Base-by-base conservation (phyloP, 169 alveolate genomes). In the Plasmodium yoelii region DNA sequence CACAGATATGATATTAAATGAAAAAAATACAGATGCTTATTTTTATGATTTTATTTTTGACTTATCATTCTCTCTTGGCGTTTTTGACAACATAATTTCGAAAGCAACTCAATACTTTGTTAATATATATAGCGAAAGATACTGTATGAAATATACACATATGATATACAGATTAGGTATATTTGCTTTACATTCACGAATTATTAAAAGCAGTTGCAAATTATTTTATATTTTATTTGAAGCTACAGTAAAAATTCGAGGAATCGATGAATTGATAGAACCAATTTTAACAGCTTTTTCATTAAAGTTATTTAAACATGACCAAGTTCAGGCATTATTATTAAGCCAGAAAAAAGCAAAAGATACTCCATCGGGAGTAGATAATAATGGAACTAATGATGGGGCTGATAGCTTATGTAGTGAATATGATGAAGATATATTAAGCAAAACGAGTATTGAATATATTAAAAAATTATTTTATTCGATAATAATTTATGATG, bases 181-280 rank as follows among this genome's bases (percentile, higher is more conserved):
- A 55, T 80, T 80, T 69, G 90, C 90, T 10, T 53, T 80, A 60
- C 90, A 80, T 57, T 80, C 90, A 5, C 51, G n/a, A 80, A 80
- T 80, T 51, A 70, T 80, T 0, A 80, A 80, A 55, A 59, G 68
- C 55, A 67, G 82, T 28, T 80, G 82, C 34, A 80, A 65, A 19
- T 51, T 80, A 51, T 80, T 80, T 56, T 80, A 65, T 39, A 64
- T 80, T 18, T 19, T 80, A 13, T 80, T 80, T 46, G 90, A 80
- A 51, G 90, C 90, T 9, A 80, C 90, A 15, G 90, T 80, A 12
- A 80, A 80, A 15, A 65, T 67, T 0, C 15, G 82, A 55, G 90
- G 90, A 42, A 60, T 80, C 6, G 82, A 80, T 60, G 90, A 80
- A 65, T 46, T 80, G 26, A 26, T 80, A 19, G 18, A 53, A n/a